Conservation (phyloP, 2,329 filamentous ascomycete species). For the Pseudopyricularia javanii region DNA sequence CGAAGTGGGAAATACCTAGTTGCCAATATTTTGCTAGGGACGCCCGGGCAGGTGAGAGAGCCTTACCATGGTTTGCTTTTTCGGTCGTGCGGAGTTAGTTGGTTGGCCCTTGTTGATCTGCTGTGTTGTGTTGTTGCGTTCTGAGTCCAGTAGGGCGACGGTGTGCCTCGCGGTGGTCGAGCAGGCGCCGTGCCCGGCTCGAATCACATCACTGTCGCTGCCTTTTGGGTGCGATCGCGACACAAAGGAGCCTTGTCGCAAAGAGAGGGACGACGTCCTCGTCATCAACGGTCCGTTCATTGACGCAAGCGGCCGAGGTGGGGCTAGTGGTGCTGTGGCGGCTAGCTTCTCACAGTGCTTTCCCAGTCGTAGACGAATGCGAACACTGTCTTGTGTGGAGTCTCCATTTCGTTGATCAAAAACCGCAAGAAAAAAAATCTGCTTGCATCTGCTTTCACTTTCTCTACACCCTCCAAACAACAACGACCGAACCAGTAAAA, state of each 20-base stretch:
- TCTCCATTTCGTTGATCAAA: no score
- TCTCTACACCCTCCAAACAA: no score
- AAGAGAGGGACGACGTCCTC: background rate
- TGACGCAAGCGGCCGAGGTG: background rate
- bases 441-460: no score
- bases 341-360: background rate
- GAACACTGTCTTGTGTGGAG: background rate
- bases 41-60: no score
- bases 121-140: background rate
- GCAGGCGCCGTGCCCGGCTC: background rate
- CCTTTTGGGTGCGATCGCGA: background rate
- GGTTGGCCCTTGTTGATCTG: background rate
- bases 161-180: background rate
- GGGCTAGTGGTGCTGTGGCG: no score
- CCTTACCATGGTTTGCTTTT: background rate
- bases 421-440: no score
- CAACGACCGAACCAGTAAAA: no score
- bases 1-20: no score
- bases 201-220: background rate
- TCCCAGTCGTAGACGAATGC: background rate
- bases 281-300: background rate
- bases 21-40: no score
- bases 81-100: no score
- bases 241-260: background rate
- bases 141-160: background rate